Percentiles rank a stretch among this genome's conserved stretches.
Evolutionary conservation across 2,329 filamentous ascomycete species (phyloP).

Genomic region (Aureobasidium melanogenum): DNA sequence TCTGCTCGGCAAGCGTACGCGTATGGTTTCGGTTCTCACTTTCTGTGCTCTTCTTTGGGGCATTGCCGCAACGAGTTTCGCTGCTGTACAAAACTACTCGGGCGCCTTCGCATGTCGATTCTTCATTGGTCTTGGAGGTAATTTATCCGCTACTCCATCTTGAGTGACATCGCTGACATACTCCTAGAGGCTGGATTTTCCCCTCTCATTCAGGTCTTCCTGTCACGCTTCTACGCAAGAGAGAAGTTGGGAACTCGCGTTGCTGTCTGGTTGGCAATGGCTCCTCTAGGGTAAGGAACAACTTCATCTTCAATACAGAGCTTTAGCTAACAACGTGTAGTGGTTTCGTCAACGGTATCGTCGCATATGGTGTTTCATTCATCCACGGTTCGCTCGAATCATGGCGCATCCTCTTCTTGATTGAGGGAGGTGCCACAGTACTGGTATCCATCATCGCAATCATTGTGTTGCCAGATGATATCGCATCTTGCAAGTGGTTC

Average conservation of each 20-base stretch:
- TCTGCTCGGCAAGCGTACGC: conserved; percentile 12
- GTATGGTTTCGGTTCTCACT: conserved; percentile 14
- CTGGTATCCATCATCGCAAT: conserved; percentile 19
- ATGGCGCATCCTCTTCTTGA: conserved; percentile 21
- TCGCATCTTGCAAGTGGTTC: neutral
- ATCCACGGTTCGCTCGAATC: conserved; percentile 12
- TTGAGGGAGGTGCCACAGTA: conserved; percentile 24
- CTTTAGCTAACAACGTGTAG: neutral
- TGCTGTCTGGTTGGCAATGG: conserved; percentile 14
- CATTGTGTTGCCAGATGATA: conserved; percentile 20
- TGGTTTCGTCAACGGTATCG: conserved; percentile 13
- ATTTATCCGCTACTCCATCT: neutral
- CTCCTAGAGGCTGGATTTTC: conserved; percentile 13
- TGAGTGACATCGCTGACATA: neutral
- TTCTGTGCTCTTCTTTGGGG: conserved; percentile 47
- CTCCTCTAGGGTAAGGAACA: conserved; percentile 11
- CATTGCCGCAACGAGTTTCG: conserved; percentile 51
- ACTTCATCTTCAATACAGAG: neutral
- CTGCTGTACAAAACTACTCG: conserved; percentile 50
- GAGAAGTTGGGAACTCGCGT: conserved; percentile 13
- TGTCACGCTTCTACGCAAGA: conserved; percentile 13
- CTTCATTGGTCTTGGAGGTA: conserved; percentile 45
- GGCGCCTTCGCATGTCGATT: conserved; percentile 57
- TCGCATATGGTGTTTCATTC: conserved; percentile 13
- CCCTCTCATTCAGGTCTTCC: conserved; percentile 13